Conservation (phyloP, 1,284 basidiomycete genomes). For the Ustilago vetiveriae region DNA sequence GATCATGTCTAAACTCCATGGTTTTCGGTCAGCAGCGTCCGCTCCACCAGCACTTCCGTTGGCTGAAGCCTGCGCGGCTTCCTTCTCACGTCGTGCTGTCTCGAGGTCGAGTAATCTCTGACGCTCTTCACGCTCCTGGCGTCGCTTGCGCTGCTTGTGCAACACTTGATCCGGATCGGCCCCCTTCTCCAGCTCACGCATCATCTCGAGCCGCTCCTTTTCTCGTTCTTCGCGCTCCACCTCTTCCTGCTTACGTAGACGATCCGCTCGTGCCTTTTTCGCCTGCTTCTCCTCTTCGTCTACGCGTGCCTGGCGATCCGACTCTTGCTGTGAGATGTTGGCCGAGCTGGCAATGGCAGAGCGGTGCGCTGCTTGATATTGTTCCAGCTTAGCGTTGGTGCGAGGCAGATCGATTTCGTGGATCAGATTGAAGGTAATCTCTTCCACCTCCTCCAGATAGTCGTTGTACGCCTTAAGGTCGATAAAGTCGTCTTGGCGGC, state of each 20-base stretch:
- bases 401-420: conserved; percentile 85
- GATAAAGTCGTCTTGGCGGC: conserved; percentile 86
- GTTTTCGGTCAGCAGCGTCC: conserved; percentile 18
- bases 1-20: conserved; percentile 53
- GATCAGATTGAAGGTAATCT: conserved; percentile 95
- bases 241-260: conserved; percentile 55
- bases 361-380: conserved; percentile 73
- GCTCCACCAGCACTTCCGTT: conserved; percentile 8
- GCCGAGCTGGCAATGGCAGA: conserved; percentile 49
- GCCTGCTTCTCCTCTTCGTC: conserved; percentile 53
- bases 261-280: conserved; percentile 50
- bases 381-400: conserved; percentile 84
- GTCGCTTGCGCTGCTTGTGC: conserved; percentile 43
- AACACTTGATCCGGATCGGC: conserved; percentile 54
- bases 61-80: conserved; percentile 21
- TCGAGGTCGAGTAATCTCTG: conserved; percentile 29
- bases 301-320: conserved; percentile 41
- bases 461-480: conserved; percentile 88
- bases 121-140: conserved; percentile 47
- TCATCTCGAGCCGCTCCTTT: conserved; percentile 56
- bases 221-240: conserved; percentile 48
- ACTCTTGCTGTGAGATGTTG: conserved; percentile 53
- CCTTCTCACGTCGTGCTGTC: conserved; percentile 32
- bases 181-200: conserved; percentile 55
- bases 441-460: conserved; percentile 95